These are phyloP conservation scores for Trichoderma citrinoviride DNA, from an alignment of 2,329 filamentous ascomycete genomes.

Conservation along the genomic window DNA sequence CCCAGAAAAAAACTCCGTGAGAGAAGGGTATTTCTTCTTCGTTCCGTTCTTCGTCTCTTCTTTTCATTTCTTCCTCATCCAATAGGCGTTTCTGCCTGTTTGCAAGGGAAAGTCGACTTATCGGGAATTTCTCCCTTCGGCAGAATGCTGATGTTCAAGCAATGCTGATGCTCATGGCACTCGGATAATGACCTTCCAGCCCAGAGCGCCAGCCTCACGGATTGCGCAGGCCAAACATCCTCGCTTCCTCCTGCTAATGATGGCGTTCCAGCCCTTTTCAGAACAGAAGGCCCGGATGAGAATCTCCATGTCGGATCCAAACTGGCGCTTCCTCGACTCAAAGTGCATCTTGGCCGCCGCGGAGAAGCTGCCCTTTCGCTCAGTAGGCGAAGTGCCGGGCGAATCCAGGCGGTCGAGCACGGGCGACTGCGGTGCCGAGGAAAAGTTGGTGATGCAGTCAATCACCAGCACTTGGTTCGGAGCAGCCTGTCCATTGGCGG, in stretches of 20 bases:
- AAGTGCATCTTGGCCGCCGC: constrained; percentile 54
- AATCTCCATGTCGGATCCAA: constrained; percentile 65
- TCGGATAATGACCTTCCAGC: constrained; percentile 65
- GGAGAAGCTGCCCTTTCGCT: constrained; percentile 40
- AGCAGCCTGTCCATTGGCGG: constrained; percentile 33
- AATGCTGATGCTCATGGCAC: constrained; percentile 44
- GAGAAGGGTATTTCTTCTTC: constrained; percentile 3
- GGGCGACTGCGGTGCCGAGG: constrained; percentile 48
- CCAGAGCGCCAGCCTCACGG: constrained; percentile 68
- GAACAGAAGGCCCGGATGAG: constrained; percentile 71
- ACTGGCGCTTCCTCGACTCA: constrained; percentile 55
- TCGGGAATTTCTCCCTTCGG: neutral
- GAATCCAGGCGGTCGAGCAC: constrained; percentile 39
- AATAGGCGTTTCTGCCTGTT: neutral
- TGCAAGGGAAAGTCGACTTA: neutral
- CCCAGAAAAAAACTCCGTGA: constrained; percentile 9
- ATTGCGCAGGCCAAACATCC: constrained; percentile 73
- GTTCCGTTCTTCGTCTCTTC: neutral
- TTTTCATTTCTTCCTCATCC: neutral
- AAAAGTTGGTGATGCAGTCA: constrained; percentile 60
- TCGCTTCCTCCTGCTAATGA: constrained; percentile 64
- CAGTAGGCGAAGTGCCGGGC: constrained; percentile 31
- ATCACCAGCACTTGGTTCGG: constrained; percentile 53
- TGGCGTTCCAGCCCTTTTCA: constrained; percentile 69
- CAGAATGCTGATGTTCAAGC: neutral